These are phyloP conservation scores for Breviolum minutum DNA, from an alignment of 73 alveolate genomes.

Conservation along the genomic window DNA sequence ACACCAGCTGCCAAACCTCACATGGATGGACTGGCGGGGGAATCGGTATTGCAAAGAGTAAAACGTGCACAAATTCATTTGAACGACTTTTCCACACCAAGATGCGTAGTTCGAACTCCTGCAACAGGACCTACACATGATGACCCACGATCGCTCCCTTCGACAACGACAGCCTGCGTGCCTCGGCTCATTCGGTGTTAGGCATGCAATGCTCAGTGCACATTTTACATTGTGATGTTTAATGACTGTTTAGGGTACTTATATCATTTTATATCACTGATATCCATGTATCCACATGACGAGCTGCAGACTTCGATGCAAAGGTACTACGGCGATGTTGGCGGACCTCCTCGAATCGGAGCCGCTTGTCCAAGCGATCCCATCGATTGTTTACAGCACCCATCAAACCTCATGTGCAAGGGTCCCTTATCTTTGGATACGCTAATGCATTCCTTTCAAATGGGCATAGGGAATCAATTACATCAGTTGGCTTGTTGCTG, in stretches of 20 bases:
- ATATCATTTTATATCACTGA: no score
- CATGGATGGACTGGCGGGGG: conserved; percentile 67
- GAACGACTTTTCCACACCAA: no score
- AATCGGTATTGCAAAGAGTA: not conserved
- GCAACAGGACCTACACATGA: conserved; percentile 75
- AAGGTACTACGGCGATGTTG: conserved; percentile 87
- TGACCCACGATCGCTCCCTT: conserved; percentile 87
- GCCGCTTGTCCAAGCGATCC: conserved; percentile 9
- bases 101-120: no score
- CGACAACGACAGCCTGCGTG: conserved; percentile 89
- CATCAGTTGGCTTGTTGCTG: not conserved
- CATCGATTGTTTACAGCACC: not conserved
- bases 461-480: no score
- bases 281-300: no score
- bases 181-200: not conserved
- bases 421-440: no score
- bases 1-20: conserved; percentile 85
- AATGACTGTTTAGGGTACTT: no score
- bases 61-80: no score
- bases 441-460: no score
- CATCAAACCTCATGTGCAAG: not conserved
- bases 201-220: no score
- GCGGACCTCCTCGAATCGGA: conserved; percentile 89
- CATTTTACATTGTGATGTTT: no score
- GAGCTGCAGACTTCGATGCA: not conserved